phyloP scores from a whole-genome alignment of 2,329 filamentous ascomycete species.

The Nemania diffusa region DNA sequence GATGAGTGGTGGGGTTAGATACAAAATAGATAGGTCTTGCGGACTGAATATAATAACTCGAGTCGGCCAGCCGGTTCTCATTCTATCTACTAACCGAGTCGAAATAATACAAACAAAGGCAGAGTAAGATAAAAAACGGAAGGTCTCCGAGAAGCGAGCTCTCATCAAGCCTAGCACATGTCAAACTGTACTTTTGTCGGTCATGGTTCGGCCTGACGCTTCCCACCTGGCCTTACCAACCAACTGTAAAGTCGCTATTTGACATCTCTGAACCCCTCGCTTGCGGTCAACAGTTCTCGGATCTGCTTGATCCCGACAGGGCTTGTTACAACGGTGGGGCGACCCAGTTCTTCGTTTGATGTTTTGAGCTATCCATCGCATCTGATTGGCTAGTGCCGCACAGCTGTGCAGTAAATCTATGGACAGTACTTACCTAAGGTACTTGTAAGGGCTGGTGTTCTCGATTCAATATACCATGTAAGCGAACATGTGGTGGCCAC shows the following conservation, averaged over 20 bases:
- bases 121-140: slow-evolving; percentile 2
- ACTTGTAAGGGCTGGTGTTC: not conserved
- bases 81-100: not conserved
- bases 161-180: slow-evolving; percentile 18
- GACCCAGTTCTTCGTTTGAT: slow-evolving; percentile 3
- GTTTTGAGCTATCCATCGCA: slow-evolving; percentile 37
- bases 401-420: not conserved
- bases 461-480: slow-evolving; percentile 12
- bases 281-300: slow-evolving; percentile 20
- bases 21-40: not conserved
- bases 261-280: not conserved
- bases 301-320: slow-evolving; percentile 28
- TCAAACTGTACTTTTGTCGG: slow-evolving; percentile 13
- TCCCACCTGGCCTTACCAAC: slow-evolving; percentile 11
- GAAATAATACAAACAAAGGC: not conserved
- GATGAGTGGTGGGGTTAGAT: not conserved
- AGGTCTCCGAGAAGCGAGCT: slow-evolving; percentile 10
- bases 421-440: no score
- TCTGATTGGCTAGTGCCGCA: slow-evolving; percentile 8
- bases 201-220: slow-evolving; percentile 26
- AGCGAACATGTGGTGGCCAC: slow-evolving; percentile 23
- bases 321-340: slow-evolving; percentile 17
- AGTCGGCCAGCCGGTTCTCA: slow-evolving; percentile 34
- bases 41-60: slow-evolving; percentile 10
- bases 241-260: not conserved